Conservation (phyloP, 805 yeast species). For the Saturnispora sanitii region DNA sequence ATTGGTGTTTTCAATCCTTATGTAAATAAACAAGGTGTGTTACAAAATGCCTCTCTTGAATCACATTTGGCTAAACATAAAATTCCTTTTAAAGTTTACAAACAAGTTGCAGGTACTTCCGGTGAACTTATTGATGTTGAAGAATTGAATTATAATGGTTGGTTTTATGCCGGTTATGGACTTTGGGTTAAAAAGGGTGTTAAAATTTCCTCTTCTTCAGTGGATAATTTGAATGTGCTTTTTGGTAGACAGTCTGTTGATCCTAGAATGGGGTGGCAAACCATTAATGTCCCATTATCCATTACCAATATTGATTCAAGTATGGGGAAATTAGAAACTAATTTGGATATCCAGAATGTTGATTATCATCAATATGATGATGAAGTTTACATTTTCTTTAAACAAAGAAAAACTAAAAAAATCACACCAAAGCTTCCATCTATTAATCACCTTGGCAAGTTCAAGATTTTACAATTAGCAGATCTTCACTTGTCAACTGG, state of each 20-base stretch:
- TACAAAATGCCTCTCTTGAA: slow-evolving; percentile 1
- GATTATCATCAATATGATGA: slow-evolving; percentile 14
- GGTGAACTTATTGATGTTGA: background rate
- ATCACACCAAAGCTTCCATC: slow-evolving; percentile 25
- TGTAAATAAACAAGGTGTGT: background rate
- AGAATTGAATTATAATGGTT: slow-evolving; percentile 7
- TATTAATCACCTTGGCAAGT: slow-evolving; percentile 36
- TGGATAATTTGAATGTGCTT: slow-evolving; percentile 56
- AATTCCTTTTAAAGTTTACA: slow-evolving; percentile 6
- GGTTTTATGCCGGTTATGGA: slow-evolving; percentile 28
- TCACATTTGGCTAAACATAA: background rate
- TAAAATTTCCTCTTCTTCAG: slow-evolving; percentile 25
- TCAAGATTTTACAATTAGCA: slow-evolving; percentile 80
- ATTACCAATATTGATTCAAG: slow-evolving; percentile 3
- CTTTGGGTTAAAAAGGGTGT: slow-evolving; percentile 52
- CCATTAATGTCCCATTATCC: slow-evolving; percentile 7
- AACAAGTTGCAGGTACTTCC: slow-evolving; percentile 4
- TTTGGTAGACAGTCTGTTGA: slow-evolving; percentile 69
- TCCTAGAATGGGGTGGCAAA: slow-evolving; percentile 64
- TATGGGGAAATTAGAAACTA: slow-evolving; percentile 3
- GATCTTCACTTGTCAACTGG: slow-evolving; percentile 89
- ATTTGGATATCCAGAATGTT: background rate
- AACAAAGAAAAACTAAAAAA: slow-evolving; percentile 9
- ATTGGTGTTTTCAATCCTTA: slow-evolving; percentile 2
- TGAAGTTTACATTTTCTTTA: slow-evolving; percentile 11